Evolutionary conservation across 1,139 yeast species (phyloP).

Genomic region (Magnusiomyces sp.): DNA sequence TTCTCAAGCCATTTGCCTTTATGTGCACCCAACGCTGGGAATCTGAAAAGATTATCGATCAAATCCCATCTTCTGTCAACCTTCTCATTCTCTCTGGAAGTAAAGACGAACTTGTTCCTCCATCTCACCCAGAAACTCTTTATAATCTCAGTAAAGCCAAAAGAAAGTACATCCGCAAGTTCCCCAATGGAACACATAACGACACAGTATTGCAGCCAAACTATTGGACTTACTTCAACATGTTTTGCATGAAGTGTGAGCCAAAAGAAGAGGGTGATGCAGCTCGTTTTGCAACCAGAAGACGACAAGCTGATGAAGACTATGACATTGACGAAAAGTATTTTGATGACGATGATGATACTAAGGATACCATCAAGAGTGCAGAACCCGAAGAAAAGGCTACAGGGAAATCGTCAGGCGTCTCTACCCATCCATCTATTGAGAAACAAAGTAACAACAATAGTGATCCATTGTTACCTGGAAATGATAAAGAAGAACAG

Average conservation of each 20-base stretch:
- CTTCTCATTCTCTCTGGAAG: constrained; percentile 65
- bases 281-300: too few relatives aligned
- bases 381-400: background rate
- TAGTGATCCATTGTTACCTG: too few relatives aligned
- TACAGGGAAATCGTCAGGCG: background rate
- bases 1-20: constrained; percentile 37
- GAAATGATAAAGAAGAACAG: background rate
- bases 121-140: constrained; percentile 64
- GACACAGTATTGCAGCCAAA: constrained; percentile 66
- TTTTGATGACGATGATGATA: constrained; percentile 8
- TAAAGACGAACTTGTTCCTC: constrained; percentile 87
- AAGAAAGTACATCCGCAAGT: constrained; percentile 37
- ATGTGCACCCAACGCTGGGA: constrained; percentile 82
- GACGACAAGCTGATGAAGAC: too few relatives aligned
- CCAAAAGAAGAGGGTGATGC: constrained; percentile 23
- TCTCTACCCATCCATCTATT: background rate
- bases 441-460: background rate
- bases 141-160: constrained; percentile 32
- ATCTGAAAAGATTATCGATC: constrained; percentile 53
- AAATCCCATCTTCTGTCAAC: constrained; percentile 50
- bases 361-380: background rate
- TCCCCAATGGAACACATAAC: constrained; percentile 61
- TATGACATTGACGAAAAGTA: background rate
- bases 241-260: constrained; percentile 43
- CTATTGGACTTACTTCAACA: constrained; percentile 63